phyloP scores from a whole-genome alignment of 768 basidiomycete genomes.

The Phylloporus sp. region DNA sequence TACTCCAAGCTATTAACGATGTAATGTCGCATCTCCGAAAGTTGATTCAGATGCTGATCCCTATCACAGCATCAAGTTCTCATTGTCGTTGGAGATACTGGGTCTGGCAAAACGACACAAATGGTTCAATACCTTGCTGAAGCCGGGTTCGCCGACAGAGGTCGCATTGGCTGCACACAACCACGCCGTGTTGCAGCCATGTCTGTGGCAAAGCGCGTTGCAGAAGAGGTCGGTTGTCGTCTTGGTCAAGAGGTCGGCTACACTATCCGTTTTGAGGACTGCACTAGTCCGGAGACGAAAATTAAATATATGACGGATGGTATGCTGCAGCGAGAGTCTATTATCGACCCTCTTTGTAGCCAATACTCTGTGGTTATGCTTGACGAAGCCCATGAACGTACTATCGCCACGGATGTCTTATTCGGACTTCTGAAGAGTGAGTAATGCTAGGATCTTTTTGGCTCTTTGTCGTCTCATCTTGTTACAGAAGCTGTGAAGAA shows the following conservation, averaged over 20 bases:
- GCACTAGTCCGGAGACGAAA: conserved; percentile 95
- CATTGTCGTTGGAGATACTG: conserved; percentile 97
- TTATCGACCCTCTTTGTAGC: conserved; percentile 92
- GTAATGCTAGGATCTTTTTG: conserved; percentile 6
- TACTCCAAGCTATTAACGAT: conserved; percentile 86
- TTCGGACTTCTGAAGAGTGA: conserved; percentile 84
- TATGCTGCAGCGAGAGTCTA: conserved; percentile 95
- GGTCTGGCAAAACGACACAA: conserved; percentile 98
- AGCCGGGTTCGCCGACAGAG: conserved; percentile 84
- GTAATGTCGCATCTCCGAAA: conserved; percentile 41
- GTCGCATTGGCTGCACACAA: conserved; percentile 95
- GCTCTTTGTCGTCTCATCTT: conserved; percentile 10
- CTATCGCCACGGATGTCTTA: conserved; percentile 96
- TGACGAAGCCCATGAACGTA: conserved; percentile 98
- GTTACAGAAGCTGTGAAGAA: conserved; percentile 86
- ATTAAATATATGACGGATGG: conserved; percentile 99
- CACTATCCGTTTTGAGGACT: conserved; percentile 98
- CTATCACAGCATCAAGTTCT: conserved; percentile 70
- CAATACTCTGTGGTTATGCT: conserved; percentile 96
- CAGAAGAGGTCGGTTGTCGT: conserved; percentile 97
- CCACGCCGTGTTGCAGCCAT: conserved; percentile 99
- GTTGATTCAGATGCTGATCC: conserved; percentile 13
- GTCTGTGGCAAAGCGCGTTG: conserved; percentile 97
- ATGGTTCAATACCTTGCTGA: conserved; percentile 99
- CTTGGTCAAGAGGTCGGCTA: conserved; percentile 98